Evolutionary conservation across 2,329 filamentous ascomycete genomes (phyloP).

Genomic region (Fusarium paranaense): DNA sequence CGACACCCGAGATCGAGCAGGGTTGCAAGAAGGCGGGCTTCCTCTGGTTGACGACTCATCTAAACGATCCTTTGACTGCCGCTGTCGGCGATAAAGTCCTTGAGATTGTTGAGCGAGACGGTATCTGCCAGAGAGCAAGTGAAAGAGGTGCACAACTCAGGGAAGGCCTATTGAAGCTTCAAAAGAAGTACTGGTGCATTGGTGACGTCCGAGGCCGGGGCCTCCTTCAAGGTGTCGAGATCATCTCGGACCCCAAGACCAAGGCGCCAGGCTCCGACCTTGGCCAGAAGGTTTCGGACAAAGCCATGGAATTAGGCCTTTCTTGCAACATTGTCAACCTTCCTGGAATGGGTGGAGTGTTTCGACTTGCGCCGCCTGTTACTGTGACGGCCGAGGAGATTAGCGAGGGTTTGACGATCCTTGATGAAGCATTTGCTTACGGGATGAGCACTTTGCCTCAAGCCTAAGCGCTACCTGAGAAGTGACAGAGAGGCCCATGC

Average conservation of each 20-base stretch:
- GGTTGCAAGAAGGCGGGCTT: constrained; percentile 58
- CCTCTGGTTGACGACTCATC: constrained; percentile 64
- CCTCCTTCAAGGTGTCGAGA: constrained; percentile 63
- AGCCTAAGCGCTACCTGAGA: no score
- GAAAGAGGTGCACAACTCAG: constrained; percentile 57
- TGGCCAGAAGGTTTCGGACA: constrained; percentile 56
- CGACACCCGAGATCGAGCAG: constrained; percentile 59
- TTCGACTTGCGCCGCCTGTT: constrained; percentile 63
- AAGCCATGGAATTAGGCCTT: constrained; percentile 58
- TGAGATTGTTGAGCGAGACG: constrained; percentile 63
- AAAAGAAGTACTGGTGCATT: constrained; percentile 63
- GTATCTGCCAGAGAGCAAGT: constrained; percentile 54
- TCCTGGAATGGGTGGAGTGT: constrained; percentile 61
- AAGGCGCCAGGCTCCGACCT: constrained; percentile 58
- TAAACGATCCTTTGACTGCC: constrained; percentile 65
- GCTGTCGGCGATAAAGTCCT: constrained; percentile 67
- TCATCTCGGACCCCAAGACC: constrained; percentile 55
- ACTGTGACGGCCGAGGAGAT: constrained; percentile 59
- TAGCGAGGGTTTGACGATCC: constrained; percentile 60
- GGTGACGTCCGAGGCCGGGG: constrained; percentile 65
- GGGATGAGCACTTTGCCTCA: neutral
- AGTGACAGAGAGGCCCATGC: no score
- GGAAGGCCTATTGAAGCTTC: constrained; percentile 55
- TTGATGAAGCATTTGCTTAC: constrained; percentile 61
- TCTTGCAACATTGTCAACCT: constrained; percentile 63